Evolutionary conservation across 2,329 filamentous ascomycete genomes (phyloP).

Genomic region (Lachnellula arida): DNA sequence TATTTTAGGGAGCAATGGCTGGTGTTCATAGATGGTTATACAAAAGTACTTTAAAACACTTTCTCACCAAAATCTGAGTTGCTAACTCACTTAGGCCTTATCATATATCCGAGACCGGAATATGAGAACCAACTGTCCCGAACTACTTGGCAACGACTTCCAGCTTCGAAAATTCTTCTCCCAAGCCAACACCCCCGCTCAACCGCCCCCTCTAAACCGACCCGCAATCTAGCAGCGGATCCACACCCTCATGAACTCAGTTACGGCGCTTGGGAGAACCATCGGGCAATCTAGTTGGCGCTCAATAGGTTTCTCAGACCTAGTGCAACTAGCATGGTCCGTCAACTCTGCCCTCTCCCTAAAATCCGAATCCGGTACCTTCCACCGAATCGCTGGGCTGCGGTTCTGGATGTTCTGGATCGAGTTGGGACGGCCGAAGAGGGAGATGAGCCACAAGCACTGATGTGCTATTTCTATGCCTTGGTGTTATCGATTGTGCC

Average conservation of each 20-base stretch:
- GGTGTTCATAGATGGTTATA: constrained; percentile 19
- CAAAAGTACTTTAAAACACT: constrained; percentile 2
- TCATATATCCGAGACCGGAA: constrained; percentile 6
- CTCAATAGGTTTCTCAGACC: constrained; percentile 8
- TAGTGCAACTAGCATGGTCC: constrained; percentile 10
- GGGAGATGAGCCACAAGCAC: constrained; percentile 1
- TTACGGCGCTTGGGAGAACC: neutral
- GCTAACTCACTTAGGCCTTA: constrained; percentile 5
- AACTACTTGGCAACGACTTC: constrained; percentile 3
- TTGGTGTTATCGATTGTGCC: constrained; percentile 12
- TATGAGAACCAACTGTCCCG: constrained; percentile 6
- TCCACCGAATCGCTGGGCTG: constrained; percentile 12
- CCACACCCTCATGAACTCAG: neutral
- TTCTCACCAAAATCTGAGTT: neutral
- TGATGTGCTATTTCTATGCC: constrained; percentile 14
- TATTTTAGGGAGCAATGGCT: constrained; percentile 15
- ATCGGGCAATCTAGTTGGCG: constrained; percentile 10
- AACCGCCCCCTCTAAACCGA: neutral
- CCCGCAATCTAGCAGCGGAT: constrained; percentile 2
- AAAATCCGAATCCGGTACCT: constrained; percentile 5
- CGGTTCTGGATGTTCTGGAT: constrained; percentile 23
- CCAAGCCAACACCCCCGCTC: neutral
- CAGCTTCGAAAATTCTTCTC: constrained; percentile 7
- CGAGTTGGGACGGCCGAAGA: constrained; percentile 5
- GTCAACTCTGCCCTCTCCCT: constrained; percentile 3